A percentile compares a stretch with the other conserved stretches of the same genome.
Evolutionary conservation across 2,329 filamentous ascomycete genomes (phyloP).

Genomic region (Blastomyces gilchristii): DNA sequence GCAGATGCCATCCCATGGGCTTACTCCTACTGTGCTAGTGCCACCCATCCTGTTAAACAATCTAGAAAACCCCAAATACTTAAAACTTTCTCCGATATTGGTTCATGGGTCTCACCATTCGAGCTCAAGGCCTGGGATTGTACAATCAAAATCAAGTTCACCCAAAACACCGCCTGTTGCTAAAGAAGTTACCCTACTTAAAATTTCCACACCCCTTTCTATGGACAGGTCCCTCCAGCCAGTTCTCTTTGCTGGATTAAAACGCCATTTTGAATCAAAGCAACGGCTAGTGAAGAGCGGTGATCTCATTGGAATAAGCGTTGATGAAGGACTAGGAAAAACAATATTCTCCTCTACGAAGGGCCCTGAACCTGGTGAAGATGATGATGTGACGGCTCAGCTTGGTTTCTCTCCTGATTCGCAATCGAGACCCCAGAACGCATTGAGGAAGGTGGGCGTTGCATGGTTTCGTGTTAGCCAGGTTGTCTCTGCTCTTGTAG

Average conservation of each 20-base stretch:
- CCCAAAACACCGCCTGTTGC: conserved; percentile 48
- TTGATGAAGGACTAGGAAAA: conserved; percentile 75
- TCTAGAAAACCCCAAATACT: conserved; percentile 63
- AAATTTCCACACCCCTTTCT: conserved; percentile 79
- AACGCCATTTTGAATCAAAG: conserved; percentile 76
- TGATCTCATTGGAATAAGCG: conserved; percentile 77
- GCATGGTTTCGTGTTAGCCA: conserved; percentile 91
- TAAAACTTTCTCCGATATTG: conserved; percentile 59
- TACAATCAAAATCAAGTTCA: conserved; percentile 39
- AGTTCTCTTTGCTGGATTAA: conserved; percentile 74
- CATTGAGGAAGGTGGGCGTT: conserved; percentile 48
- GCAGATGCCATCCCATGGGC: conserved; percentile 34
- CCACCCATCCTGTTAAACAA: conserved; percentile 85
- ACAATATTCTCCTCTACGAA: conserved; percentile 61
- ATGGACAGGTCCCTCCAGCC: conserved; percentile 78
- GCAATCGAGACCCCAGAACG: conserved; percentile 14
- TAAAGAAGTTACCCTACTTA: conserved; percentile 75
- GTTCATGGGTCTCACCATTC: conserved; percentile 28
- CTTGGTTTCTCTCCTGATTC: conserved; percentile 10
- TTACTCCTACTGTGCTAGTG: conserved; percentile 58
- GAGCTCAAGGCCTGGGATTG: conserved; percentile 50
- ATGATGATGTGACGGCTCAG: conserved; percentile 50
- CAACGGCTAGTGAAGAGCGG: conserved; percentile 74
- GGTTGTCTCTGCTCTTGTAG: conserved; percentile 43
- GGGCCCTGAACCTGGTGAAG: conserved; percentile 49